These are phyloP conservation scores for Trichosporon ovoides DNA, from an alignment of 1,284 basidiomycete genomes.

Conservation along the genomic window DNA sequence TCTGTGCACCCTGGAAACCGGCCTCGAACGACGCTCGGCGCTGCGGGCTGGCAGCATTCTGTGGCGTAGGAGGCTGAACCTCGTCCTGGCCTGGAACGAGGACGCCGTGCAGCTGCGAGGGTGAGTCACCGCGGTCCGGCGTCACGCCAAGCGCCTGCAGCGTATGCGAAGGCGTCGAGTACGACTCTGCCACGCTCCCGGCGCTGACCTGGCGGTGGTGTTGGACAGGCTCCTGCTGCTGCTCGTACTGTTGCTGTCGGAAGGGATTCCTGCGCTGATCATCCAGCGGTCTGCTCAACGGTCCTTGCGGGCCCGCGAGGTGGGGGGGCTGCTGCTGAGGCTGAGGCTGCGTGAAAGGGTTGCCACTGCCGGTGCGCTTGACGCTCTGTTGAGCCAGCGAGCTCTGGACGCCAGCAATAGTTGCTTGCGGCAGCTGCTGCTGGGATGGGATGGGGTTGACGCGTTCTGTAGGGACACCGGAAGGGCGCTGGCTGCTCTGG, in stretches of 20 bases:
- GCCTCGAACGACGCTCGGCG: neutral
- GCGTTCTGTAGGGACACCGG: neutral
- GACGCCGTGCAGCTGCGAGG: neutral
- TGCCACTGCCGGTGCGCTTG: neutral
- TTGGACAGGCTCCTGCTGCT: neutral
- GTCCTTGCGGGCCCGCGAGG: neutral
- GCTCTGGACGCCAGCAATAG: neutral
- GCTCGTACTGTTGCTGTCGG: neutral
- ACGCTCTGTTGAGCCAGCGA: neutral
- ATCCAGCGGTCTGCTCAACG: neutral
- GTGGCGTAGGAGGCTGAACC: neutral
- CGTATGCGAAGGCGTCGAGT: neutral
- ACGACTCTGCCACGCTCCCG: neutral
- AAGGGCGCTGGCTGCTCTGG: neutral
- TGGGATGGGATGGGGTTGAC: neutral
- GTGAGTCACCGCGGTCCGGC: neutral
- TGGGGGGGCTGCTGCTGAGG: neutral
- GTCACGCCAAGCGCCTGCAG: slow-evolving; percentile 1
- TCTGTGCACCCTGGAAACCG: neutral
- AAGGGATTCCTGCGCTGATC: neutral
- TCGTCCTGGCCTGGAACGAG: neutral
- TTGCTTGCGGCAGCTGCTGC: neutral
- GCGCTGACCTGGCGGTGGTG: slow-evolving; percentile 3
- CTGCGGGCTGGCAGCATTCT: neutral
- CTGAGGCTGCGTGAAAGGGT: neutral